Percentiles rank a stretch among this genome's conserved stretches.
phyloP scores from a whole-genome alignment of 352 stramenopile species.

The Phytophthora pinifolia region DNA sequence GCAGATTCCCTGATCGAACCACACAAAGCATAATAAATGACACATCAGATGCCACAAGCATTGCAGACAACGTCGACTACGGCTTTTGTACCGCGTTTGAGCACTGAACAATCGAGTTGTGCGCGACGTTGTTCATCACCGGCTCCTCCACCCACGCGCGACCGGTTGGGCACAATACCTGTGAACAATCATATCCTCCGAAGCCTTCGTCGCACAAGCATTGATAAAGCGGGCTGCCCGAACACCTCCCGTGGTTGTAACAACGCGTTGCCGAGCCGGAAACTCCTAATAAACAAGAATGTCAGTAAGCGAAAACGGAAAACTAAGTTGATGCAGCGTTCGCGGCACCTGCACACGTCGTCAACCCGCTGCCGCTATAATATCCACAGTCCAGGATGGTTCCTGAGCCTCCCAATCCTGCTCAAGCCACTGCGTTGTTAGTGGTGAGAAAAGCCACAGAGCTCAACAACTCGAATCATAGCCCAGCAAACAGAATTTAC shows the following conservation, averaged over 20 bases:
- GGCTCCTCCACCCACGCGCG: constrained; percentile 72
- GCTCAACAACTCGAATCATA: not conserved
- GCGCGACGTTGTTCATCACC: constrained; percentile 46
- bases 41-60: not conserved
- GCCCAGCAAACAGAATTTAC: constrained; percentile 20
- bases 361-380: constrained; percentile 41
- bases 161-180: constrained; percentile 48
- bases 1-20: constrained; percentile 47
- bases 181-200: constrained; percentile 58
- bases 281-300: constrained; percentile 25
- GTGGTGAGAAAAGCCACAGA: not conserved
- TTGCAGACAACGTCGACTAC: not conserved
- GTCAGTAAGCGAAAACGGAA: not conserved
- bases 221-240: constrained; percentile 36
- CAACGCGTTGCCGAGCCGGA: constrained; percentile 43
- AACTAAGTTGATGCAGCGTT: not conserved
- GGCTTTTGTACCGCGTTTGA: constrained; percentile 57
- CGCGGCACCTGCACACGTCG: constrained; percentile 38
- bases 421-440: not conserved
- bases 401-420: constrained; percentile 30
- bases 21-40: too few species aligned
- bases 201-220: constrained; percentile 61
- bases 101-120: constrained; percentile 55
- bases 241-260: constrained; percentile 60
- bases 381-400: constrained; percentile 48